phyloP scores from a whole-genome alignment of 305 asterid species.

The Nicotiana rustica region DNA sequence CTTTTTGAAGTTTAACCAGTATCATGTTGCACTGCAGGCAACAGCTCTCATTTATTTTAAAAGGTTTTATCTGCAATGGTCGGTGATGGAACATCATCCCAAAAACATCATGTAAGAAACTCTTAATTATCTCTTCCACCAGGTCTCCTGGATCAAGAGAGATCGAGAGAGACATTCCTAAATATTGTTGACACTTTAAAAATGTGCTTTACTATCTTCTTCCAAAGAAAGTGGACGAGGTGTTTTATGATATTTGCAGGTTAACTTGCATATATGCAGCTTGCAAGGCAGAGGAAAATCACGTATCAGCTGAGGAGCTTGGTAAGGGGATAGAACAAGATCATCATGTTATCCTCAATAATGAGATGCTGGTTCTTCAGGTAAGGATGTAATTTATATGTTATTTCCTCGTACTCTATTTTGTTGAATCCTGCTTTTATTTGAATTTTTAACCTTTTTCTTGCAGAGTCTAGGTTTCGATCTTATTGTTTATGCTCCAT shows the following conservation, averaged over 20 bases:
- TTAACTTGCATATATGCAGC: conserved; percentile 96
- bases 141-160: too few species aligned
- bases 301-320: conserved; percentile 97
- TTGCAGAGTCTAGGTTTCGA: conserved; percentile 92
- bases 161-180: too few species aligned
- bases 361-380: conserved; percentile 96
- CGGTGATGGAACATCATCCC: conserved; percentile 98
- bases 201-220: neutral
- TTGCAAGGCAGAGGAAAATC: conserved; percentile 97
- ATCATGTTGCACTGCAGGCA: conserved; percentile 67
- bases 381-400: conserved; percentile 48
- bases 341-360: conserved; percentile 81
- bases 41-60: conserved; percentile 93
- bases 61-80: conserved; percentile 95
- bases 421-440: conserved; percentile 34
- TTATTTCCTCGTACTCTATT: conserved; percentile 30
- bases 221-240: neutral
- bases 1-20: conserved; percentile 32
- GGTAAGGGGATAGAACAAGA: conserved; percentile 96
- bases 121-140: conserved; percentile 36
- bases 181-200: too few species aligned
- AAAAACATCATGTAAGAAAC: conserved; percentile 78
- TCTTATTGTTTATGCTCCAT: conserved; percentile 93
- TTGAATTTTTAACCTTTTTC: conserved; percentile 35
- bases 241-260: conserved; percentile 52